Percentiles rank a stretch among this genome's conserved stretches.
Conservation (phyloP, 1,284 basidiomycete species). For the Cryptococcus depauperatus region DNA sequence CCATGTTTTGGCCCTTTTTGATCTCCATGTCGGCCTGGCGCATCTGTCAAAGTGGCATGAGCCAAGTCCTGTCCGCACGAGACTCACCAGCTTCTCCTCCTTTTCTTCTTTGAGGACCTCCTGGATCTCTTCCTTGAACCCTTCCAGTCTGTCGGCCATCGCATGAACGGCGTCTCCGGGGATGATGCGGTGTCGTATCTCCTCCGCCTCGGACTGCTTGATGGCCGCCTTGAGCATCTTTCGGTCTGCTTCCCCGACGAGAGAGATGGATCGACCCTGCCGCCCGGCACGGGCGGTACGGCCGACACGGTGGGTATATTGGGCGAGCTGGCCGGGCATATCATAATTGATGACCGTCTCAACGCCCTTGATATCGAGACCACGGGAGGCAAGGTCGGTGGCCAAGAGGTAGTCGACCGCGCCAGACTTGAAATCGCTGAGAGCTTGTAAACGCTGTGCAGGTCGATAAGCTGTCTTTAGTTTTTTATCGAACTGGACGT, state of each 20-base stretch:
- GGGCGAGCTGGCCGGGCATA: constrained; percentile 87
- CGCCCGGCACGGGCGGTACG: constrained; percentile 91
- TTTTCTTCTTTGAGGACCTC: constrained; percentile 85
- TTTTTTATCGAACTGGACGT: constrained; percentile 24
- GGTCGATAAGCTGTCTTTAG: constrained; percentile 5
- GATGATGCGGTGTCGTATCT: constrained; percentile 82
- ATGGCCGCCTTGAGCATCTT: constrained; percentile 95
- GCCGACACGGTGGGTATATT: constrained; percentile 94
- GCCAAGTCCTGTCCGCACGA: neutral
- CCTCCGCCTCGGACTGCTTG: constrained; percentile 76
- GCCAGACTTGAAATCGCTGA: constrained; percentile 80
- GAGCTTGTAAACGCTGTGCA: constrained; percentile 67
- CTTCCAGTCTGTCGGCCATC: constrained; percentile 63
- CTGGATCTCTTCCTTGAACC: constrained; percentile 68
- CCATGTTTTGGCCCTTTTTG: constrained; percentile 89
- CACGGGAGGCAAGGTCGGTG: constrained; percentile 89
- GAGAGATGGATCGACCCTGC: constrained; percentile 84
- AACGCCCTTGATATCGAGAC: constrained; percentile 95
- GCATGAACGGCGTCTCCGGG: constrained; percentile 67
- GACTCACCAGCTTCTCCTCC: constrained; percentile 77
- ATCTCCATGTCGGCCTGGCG: constrained; percentile 93
- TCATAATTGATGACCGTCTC: constrained; percentile 97
- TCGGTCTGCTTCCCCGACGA: constrained; percentile 92
- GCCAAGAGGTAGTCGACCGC: constrained; percentile 83
- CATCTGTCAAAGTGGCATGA: no score